Conservation (phyloP, 768 basidiomycete genomes). For the Rhizopogon salebrosus region DNA sequence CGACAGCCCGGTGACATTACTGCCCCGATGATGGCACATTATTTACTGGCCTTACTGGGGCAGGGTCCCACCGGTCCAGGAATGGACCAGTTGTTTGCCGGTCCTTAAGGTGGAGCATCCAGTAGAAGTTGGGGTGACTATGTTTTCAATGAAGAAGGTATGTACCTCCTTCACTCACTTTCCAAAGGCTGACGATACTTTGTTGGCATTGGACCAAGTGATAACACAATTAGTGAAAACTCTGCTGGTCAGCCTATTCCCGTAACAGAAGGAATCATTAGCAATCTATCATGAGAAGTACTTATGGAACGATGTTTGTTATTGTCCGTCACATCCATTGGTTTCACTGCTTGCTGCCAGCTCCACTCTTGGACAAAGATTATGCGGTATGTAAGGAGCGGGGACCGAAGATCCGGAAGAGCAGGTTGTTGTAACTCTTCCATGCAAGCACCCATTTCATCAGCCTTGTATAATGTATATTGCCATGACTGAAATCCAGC, state of each 20-base stretch:
- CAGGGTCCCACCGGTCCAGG: conserved; percentile 26
- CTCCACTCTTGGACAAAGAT: conserved; percentile 61
- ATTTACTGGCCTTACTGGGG: conserved; percentile 56
- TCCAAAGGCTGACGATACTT: conserved; percentile 5
- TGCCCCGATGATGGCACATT: conserved; percentile 66
- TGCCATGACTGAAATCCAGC: conserved; percentile 89
- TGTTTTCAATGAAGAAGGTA: conserved; percentile 87
- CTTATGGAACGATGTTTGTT: conserved; percentile 59
- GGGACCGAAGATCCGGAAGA: conserved; percentile 71
- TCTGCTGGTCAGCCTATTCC: conserved; percentile 74
- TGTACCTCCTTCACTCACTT: conserved; percentile 6
- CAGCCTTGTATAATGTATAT: conserved; percentile 79
- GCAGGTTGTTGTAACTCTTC: conserved; percentile 74
- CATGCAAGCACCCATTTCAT: conserved; percentile 91
- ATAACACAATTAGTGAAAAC: conserved; percentile 82
- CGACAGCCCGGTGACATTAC: conserved; percentile 39
- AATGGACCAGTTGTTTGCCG: conserved; percentile 43
- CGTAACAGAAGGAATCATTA: conserved; percentile 75
- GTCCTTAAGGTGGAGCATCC: conserved; percentile 33
- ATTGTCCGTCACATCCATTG: background rate
- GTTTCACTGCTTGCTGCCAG: conserved; percentile 28
- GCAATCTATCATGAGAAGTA: conserved; percentile 60
- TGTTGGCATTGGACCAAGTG: conserved; percentile 73
- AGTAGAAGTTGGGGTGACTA: conserved; percentile 81
- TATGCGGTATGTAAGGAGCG: conserved; percentile 92